A percentile compares a stretch with the other conserved stretches of the same genome.
Conservation (phyloP, 345 rosid genomes). For the Hirschfeldia incana region DNA sequence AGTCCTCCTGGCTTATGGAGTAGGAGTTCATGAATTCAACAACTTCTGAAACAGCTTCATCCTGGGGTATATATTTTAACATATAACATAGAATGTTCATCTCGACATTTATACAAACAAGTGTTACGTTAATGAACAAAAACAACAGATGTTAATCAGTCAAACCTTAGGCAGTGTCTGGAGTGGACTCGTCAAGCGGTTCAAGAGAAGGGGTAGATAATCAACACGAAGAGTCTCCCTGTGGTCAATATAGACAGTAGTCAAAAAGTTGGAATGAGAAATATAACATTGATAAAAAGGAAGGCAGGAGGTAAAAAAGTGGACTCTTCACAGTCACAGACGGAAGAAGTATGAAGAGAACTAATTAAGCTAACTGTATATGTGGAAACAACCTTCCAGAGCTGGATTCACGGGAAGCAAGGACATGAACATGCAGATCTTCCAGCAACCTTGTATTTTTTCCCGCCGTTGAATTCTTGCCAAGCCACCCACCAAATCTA, state of each 20-base stretch:
- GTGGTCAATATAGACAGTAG: conserved; percentile 28
- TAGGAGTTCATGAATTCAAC: conserved; percentile 86
- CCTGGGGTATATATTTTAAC: conserved; percentile 49
- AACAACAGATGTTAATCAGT: conserved; percentile 6
- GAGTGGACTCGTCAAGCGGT: conserved; percentile 78
- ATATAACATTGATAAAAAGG: neutral
- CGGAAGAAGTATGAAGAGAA: conserved; percentile 9
- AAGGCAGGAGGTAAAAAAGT: neutral
- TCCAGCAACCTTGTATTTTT: conserved; percentile 88
- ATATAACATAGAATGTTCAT: conserved; percentile 9
- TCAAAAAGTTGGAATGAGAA: conserved; percentile 10
- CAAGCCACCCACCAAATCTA: conserved; percentile 97
- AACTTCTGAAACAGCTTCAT: conserved; percentile 84
- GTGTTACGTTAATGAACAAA: conserved; percentile 2
- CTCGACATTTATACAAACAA: neutral
- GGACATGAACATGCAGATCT: conserved; percentile 88
- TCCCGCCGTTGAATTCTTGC: conserved; percentile 85
- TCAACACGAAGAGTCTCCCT: conserved; percentile 85
- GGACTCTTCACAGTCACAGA: conserved; percentile 6
- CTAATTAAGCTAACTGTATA: conserved; percentile 2
- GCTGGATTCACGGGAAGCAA: conserved; percentile 85
- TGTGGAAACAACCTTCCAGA: conserved; percentile 65
- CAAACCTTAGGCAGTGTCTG: conserved; percentile 74
- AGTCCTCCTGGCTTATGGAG: conserved; percentile 90
- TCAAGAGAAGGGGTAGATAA: conserved; percentile 63